A percentile compares a stretch with the other conserved stretches of the same genome.
phyloP scores from a whole-genome alignment of 352 stramenopile species.

The Globisporangium iwayamae region DNA sequence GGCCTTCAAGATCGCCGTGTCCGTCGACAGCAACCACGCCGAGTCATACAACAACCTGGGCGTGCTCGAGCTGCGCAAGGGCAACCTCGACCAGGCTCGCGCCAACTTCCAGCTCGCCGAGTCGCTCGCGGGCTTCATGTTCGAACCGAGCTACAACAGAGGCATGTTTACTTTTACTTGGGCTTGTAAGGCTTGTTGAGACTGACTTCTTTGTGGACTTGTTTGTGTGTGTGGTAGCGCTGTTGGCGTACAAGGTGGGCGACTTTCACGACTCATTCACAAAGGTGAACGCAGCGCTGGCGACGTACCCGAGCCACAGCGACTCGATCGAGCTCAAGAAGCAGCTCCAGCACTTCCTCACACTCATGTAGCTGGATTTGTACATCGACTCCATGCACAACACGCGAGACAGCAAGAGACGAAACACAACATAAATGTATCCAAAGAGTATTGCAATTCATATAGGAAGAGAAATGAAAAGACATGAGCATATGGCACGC shows the following conservation, averaged over 20 bases:
- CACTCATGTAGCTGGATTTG: constrained; percentile 41
- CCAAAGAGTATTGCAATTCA: constrained; percentile 15
- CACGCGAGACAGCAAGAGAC: neutral
- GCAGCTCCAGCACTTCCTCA: constrained; percentile 82
- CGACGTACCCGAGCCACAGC: constrained; percentile 75
- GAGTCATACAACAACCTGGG: constrained; percentile 92
- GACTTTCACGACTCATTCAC: constrained; percentile 89
- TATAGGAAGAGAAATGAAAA: constrained; percentile 29
- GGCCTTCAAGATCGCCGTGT: constrained; percentile 92
- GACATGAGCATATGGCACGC: constrained; percentile 33
- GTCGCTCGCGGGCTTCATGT: constrained; percentile 83
- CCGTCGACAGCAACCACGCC: constrained; percentile 88
- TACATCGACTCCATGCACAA: neutral
- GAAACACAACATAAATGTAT: constrained; percentile 1
- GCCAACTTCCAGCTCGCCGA: constrained; percentile 82
- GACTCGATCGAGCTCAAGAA: constrained; percentile 89
- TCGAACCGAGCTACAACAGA: constrained; percentile 91
- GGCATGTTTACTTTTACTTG: constrained; percentile 21
- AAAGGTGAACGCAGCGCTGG: constrained; percentile 81
- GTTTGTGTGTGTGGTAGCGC: constrained; percentile 32
- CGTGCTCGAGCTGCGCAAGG: constrained; percentile 87
- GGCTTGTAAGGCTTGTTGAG: neutral
- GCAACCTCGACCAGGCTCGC: constrained; percentile 83
- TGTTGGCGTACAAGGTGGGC: constrained; percentile 89
- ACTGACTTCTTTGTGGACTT: neutral